Percentiles rank a stretch among this genome's conserved stretches.
These are phyloP conservation scores for Alternaria consortialis DNA, from an alignment of 2,329 filamentous ascomycete genomes.

Conservation along the genomic window DNA sequence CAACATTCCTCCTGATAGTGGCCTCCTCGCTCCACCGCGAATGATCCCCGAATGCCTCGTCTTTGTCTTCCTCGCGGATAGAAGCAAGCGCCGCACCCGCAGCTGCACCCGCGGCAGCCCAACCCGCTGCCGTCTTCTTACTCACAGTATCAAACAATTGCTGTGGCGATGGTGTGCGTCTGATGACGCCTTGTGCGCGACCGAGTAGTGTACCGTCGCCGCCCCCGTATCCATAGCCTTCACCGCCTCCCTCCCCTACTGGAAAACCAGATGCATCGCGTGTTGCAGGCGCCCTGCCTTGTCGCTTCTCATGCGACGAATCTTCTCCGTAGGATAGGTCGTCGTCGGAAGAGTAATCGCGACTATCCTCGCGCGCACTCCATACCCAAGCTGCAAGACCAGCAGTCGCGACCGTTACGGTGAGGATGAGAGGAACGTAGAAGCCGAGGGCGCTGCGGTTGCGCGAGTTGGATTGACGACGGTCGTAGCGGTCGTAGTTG, in stretches of 20 bases:
- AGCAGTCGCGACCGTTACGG: slow-evolving; percentile 85
- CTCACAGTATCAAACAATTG: slow-evolving; percentile 87
- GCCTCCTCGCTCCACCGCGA: slow-evolving; percentile 93
- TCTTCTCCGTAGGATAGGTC: slow-evolving; percentile 56
- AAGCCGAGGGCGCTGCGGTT: slow-evolving; percentile 72
- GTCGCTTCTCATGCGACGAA: slow-evolving; percentile 25
- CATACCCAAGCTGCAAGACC: slow-evolving; percentile 91
- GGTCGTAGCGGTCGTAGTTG: slow-evolving; percentile 65
- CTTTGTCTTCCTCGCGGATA: slow-evolving; percentile 83
- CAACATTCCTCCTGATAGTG: slow-evolving; percentile 66
- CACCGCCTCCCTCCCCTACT: slow-evolving; percentile 36
- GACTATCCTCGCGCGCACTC: slow-evolving; percentile 83
- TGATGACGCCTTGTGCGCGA: slow-evolving; percentile 81
- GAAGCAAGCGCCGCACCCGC: slow-evolving; percentile 83
- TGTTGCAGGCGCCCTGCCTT: slow-evolving; percentile 31
- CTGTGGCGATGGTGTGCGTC: slow-evolving; percentile 84
- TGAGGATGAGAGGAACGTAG: slow-evolving; percentile 88
- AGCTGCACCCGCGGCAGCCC: slow-evolving; percentile 82
- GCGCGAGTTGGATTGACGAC: slow-evolving; percentile 62
- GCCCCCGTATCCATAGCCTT: slow-evolving; percentile 44
- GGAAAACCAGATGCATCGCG: slow-evolving; percentile 32
- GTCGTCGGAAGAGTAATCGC: slow-evolving; percentile 69
- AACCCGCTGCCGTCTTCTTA: slow-evolving; percentile 80
- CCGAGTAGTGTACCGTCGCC: slow-evolving; percentile 71
- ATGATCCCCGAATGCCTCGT: slow-evolving; percentile 79